A percentile compares a stretch with the other conserved stretches of the same genome.
Conservation (phyloP, 1,139 yeast genomes). For the Lodderomyces metapsilosis region DNA sequence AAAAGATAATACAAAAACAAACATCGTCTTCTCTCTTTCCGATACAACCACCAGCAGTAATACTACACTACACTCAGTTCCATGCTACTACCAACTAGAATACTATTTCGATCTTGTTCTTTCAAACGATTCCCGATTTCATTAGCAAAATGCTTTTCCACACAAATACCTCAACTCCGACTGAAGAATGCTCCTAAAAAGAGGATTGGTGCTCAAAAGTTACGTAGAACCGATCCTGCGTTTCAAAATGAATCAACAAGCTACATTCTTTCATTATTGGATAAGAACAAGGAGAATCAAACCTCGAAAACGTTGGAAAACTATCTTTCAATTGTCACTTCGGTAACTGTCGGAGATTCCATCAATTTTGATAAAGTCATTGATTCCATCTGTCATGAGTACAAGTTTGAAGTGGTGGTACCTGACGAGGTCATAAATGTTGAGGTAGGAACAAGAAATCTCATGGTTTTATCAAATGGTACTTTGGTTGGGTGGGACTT, state of each 20-base stretch:
- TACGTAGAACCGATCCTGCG: constrained; percentile 26
- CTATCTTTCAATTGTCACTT: constrained; percentile 41
- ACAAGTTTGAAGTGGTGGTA: constrained; percentile 39
- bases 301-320: constrained; percentile 25
- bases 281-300: constrained; percentile 20
- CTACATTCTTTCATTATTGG: constrained; percentile 28
- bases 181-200: constrained; percentile 17
- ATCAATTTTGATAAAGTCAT: constrained; percentile 54
- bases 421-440: constrained; percentile 68
- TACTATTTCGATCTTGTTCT: background rate
- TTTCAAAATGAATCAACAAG: constrained; percentile 22
- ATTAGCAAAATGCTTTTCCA: background rate
- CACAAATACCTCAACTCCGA: background rate
- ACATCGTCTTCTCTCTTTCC: background rate
- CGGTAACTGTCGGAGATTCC: constrained; percentile 68
- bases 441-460: constrained; percentile 34
- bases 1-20: background rate
- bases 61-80: too few species aligned
- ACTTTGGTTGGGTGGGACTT: constrained; percentile 83
- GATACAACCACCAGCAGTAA: too few species aligned
- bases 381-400: constrained; percentile 31
- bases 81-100: background rate
- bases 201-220: constrained; percentile 25
- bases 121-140: background rate
- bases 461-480: constrained; percentile 69